A percentile compares a stretch with the other conserved stretches of the same genome.
These are phyloP conservation scores for Selenicereus undatus DNA, from an alignment of 148 eudicot genomes.

Conservation along the genomic window DNA sequence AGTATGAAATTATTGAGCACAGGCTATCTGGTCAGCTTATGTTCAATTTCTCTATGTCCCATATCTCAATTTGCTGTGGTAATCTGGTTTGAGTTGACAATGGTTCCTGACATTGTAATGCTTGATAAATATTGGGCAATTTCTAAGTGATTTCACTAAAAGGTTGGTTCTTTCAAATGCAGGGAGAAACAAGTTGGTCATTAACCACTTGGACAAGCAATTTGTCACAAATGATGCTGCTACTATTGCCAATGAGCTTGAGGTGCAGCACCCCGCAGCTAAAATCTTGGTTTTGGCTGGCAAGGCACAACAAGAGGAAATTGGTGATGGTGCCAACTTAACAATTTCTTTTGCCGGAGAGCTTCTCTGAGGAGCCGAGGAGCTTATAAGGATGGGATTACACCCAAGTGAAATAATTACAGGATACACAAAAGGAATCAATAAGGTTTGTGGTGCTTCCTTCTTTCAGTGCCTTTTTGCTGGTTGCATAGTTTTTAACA, in stretches of 20 bases:
- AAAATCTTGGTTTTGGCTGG: constrained; percentile 83
- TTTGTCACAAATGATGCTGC: constrained; percentile 94
- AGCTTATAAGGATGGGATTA: constrained; percentile 89
- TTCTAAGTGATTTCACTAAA: not conserved
- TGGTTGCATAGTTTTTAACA: not conserved
- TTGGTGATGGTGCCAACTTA: constrained; percentile 94
- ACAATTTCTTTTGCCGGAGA: constrained; percentile 90
- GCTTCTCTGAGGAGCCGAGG: constrained; percentile 80
- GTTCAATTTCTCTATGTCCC: no score
- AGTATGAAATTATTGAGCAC: no score
- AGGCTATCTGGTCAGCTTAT: no score
- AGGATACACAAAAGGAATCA: constrained; percentile 73
- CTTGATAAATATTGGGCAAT: no score
- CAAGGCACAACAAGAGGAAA: constrained; percentile 92
- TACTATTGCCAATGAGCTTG: constrained; percentile 87
- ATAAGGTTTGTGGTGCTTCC: constrained; percentile 43
- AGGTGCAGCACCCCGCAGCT: constrained; percentile 96
- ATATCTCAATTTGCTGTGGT: no score
- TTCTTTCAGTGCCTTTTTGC: not conserved
- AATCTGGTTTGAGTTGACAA: no score
- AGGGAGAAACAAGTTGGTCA: constrained; percentile 95
- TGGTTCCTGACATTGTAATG: no score
- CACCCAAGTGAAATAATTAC: constrained; percentile 87
- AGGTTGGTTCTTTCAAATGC: constrained; percentile 9
- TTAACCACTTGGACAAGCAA: constrained; percentile 88